Evolutionary conservation across 2,329 filamentous ascomycete species (phyloP).

Genomic region (Alternaria sp.): DNA sequence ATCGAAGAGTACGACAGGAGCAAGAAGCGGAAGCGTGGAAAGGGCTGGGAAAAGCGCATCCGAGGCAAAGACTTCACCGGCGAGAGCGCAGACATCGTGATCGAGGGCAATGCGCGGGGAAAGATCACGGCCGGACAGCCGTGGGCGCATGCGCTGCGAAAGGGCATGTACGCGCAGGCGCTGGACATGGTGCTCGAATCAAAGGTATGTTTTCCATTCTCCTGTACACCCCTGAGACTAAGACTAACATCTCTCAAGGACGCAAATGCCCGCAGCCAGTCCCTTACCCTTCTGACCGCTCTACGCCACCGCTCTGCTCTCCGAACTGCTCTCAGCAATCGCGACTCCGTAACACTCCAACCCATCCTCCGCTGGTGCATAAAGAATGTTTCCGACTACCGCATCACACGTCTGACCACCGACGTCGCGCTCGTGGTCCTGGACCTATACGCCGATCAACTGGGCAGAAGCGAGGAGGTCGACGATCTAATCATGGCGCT

Average conservation of each 20-base stretch:
- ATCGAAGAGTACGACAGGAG: constrained; percentile 78
- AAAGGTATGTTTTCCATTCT: constrained; percentile 31
- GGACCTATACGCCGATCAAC: constrained; percentile 84
- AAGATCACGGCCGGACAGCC: constrained; percentile 68
- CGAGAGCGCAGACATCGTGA: constrained; percentile 85
- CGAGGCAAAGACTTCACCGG: constrained; percentile 80
- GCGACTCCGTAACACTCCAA: constrained; percentile 81
- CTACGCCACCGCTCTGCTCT: constrained; percentile 13
- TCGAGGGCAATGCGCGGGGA: constrained; percentile 73
- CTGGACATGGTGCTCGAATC: constrained; percentile 75
- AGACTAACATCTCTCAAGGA: constrained; percentile 26
- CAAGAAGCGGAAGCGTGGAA: constrained; percentile 67
- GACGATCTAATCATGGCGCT: constrained; percentile 72
- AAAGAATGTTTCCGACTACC: constrained; percentile 80
- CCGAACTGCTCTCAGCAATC: constrained; percentile 68
- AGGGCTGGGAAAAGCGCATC: constrained; percentile 66
- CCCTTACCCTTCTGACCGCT: constrained; percentile 75
- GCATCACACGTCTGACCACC: constrained; percentile 79
- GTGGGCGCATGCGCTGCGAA: constrained; percentile 84
- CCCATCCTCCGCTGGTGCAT: constrained; percentile 85
- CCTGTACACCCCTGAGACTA: neutral
- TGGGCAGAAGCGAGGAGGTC: constrained; percentile 75
- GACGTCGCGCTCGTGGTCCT: constrained; percentile 83
- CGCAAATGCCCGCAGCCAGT: constrained; percentile 42
- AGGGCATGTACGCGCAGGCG: constrained; percentile 76